Evolutionary conservation across 768 basidiomycete genomes (phyloP), one percentile per base, ranked within the genome.

Genomic region (Tricholoma sp.): DNA sequence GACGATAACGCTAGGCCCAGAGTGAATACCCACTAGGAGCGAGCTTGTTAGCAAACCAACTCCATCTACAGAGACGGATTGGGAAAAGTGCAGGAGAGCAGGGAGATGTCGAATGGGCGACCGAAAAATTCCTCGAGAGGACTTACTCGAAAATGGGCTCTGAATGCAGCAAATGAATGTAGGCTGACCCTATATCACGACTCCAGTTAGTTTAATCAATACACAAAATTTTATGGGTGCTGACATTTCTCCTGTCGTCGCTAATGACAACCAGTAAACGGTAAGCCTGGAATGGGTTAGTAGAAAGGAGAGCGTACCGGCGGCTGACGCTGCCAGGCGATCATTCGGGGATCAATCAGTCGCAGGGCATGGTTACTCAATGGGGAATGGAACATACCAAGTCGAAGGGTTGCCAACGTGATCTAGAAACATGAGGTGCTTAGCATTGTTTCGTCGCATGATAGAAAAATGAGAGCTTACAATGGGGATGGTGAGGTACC

Each of bases 221-320:
- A 5, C 34, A 19, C 12, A 14, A 3, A 27, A 22, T 45, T 4
- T 5, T 24, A 24, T 2, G 14, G 35, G 57, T 68, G 3, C 24
- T 27, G 43, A 72, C 72, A 73, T 70, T 56, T 71, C 67, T 5
- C 60, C 62, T 11, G 69, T 72, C 9, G 70, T 69, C 2, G 65
- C 69, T 71, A 52, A 31, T 3, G 16, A 27, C 18, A 10, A 10
- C n/a, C 2, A 9, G 9, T 16, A 5, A 27, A 24, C 16, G n/a
- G 24, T 37, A 27, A 24, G 39, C 16, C 22, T 54, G 21, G 4
- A 27, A 27, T 27, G 18, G n/a, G 5, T 18, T 43, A 55, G 14
- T 3, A 22, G 14, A 9, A 43, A 32, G 1, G 18, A 22, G 31
- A 3, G 58, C 69, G 53, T 34, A 75, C 74, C 63, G 54, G 61